phyloP scores from a whole-genome alignment of 2,329 filamentous ascomycete species.

The Cercospora sp. region DNA sequence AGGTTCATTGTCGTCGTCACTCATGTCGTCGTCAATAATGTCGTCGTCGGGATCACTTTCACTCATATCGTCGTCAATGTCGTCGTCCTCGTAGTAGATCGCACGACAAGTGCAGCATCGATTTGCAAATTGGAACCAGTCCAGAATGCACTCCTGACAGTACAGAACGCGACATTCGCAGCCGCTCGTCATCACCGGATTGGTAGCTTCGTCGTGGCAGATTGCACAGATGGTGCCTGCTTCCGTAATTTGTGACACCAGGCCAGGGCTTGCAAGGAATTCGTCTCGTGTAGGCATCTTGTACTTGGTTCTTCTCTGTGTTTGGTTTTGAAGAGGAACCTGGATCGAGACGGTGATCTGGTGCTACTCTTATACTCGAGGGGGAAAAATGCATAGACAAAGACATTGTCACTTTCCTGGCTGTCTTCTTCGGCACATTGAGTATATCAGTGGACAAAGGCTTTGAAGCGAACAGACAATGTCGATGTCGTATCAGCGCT shows the following conservation, averaged over 20 bases:
- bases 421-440: not conserved
- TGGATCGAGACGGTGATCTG: not conserved
- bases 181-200: not conserved
- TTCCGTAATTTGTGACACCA: not conserved
- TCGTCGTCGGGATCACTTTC: too few relatives aligned
- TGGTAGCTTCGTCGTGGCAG: not conserved
- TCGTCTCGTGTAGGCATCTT: not conserved
- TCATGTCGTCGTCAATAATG: too few relatives aligned
- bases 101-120: too few relatives aligned
- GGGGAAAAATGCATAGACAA: not conserved
- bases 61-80: too few relatives aligned
- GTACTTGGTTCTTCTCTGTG: not conserved
- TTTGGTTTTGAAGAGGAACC: not conserved
- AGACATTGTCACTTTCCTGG: not conserved
- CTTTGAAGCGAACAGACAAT: not conserved
- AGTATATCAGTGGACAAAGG: not conserved
- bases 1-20: too few relatives aligned
- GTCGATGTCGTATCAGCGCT: not conserved
- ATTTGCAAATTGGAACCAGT: not conserved
- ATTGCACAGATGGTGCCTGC: not conserved
- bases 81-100: too few relatives aligned
- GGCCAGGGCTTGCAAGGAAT: too few relatives aligned
- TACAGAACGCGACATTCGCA: not conserved
- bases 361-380: not conserved
- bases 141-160: not conserved